Percentiles rank a stretch among this genome's conserved stretches.
Evolutionary conservation across 441 rosid genomes (phyloP).

Genomic region (Manihot esculenta): DNA sequence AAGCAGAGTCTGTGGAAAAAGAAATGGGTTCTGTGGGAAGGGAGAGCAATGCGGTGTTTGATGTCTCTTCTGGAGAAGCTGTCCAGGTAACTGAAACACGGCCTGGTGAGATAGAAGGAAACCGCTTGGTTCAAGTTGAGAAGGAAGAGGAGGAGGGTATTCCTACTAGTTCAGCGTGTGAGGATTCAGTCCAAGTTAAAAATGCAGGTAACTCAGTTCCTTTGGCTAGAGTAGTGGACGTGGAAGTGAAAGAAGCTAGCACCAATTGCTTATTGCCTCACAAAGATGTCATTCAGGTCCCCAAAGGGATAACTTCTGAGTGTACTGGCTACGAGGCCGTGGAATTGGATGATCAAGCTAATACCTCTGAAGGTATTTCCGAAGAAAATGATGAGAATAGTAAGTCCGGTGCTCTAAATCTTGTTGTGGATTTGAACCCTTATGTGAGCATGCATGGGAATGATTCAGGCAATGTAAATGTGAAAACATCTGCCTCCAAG

Average conservation of each 20-base stretch:
- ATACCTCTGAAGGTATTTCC: slow-evolving; percentile 14
- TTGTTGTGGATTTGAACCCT: slow-evolving; percentile 35
- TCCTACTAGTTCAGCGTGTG: not conserved
- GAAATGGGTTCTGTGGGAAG: slow-evolving; percentile 24
- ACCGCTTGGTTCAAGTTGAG: slow-evolving; percentile 16
- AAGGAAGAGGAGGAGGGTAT: slow-evolving; percentile 11
- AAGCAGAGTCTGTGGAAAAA: slow-evolving; percentile 30
- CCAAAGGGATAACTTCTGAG: slow-evolving; percentile 9
- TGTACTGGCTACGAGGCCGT: slow-evolving; percentile 17
- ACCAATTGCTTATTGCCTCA: not conserved
- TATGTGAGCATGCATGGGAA: slow-evolving; percentile 23
- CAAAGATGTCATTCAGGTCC: not conserved
- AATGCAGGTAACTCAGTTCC: not conserved
- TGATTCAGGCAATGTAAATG: slow-evolving; percentile 19
- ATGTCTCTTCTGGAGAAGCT: not conserved
- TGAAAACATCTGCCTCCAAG: slow-evolving; percentile 16
- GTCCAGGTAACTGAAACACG: not conserved
- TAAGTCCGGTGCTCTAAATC: slow-evolving; percentile 18
- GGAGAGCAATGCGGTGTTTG: not conserved
- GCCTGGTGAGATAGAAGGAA: slow-evolving; percentile 15
- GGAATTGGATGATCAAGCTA: slow-evolving; percentile 25
- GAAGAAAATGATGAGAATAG: slow-evolving; percentile 13
- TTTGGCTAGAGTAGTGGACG: slow-evolving; percentile 3
- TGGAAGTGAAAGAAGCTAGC: slow-evolving; percentile 9
- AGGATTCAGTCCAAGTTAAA: slow-evolving; percentile 1